Evolutionary conservation across 2,329 filamentous ascomycete species (phyloP).

Genomic region (Talaromyces sp.): DNA sequence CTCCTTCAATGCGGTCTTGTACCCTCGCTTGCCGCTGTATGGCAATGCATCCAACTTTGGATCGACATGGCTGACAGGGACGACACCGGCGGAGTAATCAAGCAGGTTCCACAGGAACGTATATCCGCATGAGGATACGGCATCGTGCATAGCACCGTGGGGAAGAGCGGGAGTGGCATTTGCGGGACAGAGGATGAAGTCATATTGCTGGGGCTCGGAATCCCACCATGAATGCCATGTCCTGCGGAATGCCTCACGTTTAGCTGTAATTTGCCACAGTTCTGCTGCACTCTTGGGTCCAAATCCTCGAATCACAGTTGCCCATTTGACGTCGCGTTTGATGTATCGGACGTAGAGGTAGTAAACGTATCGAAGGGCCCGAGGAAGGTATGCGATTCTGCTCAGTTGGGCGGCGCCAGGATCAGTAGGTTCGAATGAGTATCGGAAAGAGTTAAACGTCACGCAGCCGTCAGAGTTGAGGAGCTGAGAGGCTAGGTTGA

Average conservation of each 20-base stretch:
- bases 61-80: conserved; percentile 85
- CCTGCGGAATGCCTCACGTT: conserved; percentile 72
- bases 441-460: conserved; percentile 74
- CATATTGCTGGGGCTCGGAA: conserved; percentile 62
- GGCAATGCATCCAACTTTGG: conserved; percentile 61
- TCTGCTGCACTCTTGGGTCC: conserved; percentile 69
- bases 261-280: conserved; percentile 76
- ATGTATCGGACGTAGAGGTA: conserved; percentile 88
- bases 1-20: conserved; percentile 33
- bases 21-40: conserved; percentile 40
- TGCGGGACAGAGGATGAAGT: conserved; percentile 77
- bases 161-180: conserved; percentile 89
- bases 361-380: conserved; percentile 76
- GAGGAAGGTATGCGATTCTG: conserved; percentile 68
- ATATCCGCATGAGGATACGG: conserved; percentile 82
- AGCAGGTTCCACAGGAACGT: conserved; percentile 93
- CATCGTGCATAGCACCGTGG: conserved; percentile 80
- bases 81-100: conserved; percentile 77
- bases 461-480: conserved; percentile 80
- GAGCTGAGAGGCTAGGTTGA: conserved; percentile 73
- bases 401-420: conserved; percentile 71
- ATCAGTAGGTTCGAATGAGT: conserved; percentile 75
- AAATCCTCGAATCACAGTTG: conserved; percentile 70
- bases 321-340: conserved; percentile 71
- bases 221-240: conserved; percentile 87